Evolutionary conservation across 2,329 filamentous ascomycete species (phyloP).

Genomic region (Trichothecium sympodiale): DNA sequence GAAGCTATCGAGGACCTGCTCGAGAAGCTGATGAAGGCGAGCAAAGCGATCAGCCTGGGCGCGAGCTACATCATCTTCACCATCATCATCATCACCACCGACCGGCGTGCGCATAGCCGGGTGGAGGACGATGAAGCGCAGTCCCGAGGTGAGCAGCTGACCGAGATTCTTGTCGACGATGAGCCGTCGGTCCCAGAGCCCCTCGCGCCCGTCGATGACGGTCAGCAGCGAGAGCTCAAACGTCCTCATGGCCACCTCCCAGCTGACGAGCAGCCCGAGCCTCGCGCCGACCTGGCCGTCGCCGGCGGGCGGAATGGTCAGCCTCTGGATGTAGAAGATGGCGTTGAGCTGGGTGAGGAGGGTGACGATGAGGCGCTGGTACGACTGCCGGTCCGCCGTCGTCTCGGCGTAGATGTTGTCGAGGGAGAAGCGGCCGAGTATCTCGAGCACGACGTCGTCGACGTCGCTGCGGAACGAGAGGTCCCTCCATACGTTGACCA

Average conservation of each 20-base stretch:
- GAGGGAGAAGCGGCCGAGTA: slow-evolving; percentile 29
- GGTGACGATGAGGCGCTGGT: slow-evolving; percentile 22
- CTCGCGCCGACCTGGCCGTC: slow-evolving; percentile 21
- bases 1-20: slow-evolving; percentile 26
- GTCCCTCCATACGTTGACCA: slow-evolving; percentile 22
- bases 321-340: slow-evolving; percentile 27
- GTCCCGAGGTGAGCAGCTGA: slow-evolving; percentile 23
- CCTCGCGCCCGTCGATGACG: slow-evolving; percentile 23
- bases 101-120: slow-evolving; percentile 22
- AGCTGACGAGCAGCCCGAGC: slow-evolving; percentile 25
- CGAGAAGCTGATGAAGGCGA: slow-evolving; percentile 23
- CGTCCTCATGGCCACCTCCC: slow-evolving; percentile 25
- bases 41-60: slow-evolving; percentile 26
- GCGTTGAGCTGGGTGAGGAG: slow-evolving; percentile 25
- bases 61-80: slow-evolving; percentile 17
- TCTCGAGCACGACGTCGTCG: slow-evolving; percentile 27
- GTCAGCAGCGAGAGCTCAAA: slow-evolving; percentile 26
- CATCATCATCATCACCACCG: too few species aligned
- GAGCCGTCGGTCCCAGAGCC: slow-evolving; percentile 16
- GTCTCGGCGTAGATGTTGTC: slow-evolving; percentile 26
- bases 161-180: slow-evolving; percentile 26
- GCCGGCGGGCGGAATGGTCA: slow-evolving; percentile 23
- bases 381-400: slow-evolving; percentile 11
- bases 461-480: slow-evolving; percentile 26
- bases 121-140: slow-evolving; percentile 25